Evolutionary conservation across 1,284 basidiomycete genomes (phyloP).

Genomic region (Tylopilus sp.): DNA sequence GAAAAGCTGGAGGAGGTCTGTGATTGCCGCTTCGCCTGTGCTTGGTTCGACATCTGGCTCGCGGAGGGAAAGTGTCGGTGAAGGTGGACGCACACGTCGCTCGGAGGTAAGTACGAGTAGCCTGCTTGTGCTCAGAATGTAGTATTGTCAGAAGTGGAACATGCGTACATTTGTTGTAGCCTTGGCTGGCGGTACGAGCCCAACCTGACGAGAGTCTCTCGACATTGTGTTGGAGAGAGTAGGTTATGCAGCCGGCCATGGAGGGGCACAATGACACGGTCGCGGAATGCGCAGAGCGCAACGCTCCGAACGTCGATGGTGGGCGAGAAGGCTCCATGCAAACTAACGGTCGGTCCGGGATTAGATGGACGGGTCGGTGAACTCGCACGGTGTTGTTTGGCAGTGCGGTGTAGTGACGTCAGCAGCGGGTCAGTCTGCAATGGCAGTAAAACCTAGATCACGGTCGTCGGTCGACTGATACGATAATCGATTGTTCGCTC

Average conservation of each 20-base stretch:
- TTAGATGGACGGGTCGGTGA: constrained; percentile 57
- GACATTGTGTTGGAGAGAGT: constrained; percentile 49
- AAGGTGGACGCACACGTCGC: constrained; percentile 30
- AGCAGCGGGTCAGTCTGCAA: constrained; percentile 73
- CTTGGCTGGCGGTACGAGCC: constrained; percentile 59
- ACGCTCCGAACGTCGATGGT: constrained; percentile 80
- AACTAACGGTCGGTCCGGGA: constrained; percentile 39
- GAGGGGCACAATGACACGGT: constrained; percentile 72
- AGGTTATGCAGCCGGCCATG: constrained; percentile 54
- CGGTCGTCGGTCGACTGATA: constrained; percentile 1
- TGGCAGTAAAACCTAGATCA: constrained; percentile 65
- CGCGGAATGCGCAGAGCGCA: constrained; percentile 78
- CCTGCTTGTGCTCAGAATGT: constrained; percentile 42
- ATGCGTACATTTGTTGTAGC: constrained; percentile 68
- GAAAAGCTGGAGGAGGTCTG: constrained; percentile 56
- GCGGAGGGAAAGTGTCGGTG: constrained; percentile 27
- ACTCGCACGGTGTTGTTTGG: constrained; percentile 55
- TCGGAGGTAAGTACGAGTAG: constrained; percentile 71
- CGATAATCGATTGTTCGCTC: constrained; percentile 24
- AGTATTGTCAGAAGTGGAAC: not conserved
- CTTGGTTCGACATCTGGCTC: constrained; percentile 41
- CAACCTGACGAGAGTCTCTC: constrained; percentile 53
- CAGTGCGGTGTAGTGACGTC: constrained; percentile 62
- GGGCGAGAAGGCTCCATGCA: constrained; percentile 30
- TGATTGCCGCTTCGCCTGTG: constrained; percentile 61